Percentiles rank a stretch among this genome's conserved stretches.
Evolutionary conservation across 345 rosid species (phyloP).

Genomic region (sweet orange (Citrus sinensis)): DVS_A1.0 CM039169.1:1469001-1469500

Average conservation of each 20-base stretch:
- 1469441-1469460: neutral
- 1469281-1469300: slow-evolving; percentile 59
- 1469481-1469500: neutral
- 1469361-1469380: neutral
- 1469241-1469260: slow-evolving; percentile 76
- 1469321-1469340: neutral
- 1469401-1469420: neutral
- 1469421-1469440: neutral
- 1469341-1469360: neutral
- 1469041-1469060: neutral
- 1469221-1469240: slow-evolving; percentile 71
- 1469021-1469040: neutral
- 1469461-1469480: neutral
- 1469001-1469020: neutral
- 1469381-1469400: neutral
- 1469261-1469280: slow-evolving; percentile 85
- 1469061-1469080: neutral
- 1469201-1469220: slow-evolving; percentile 92
- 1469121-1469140: neutral
- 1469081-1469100: neutral
- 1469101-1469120: neutral
- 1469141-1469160: neutral
- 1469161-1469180: neutral
- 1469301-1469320: neutral
- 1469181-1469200: slow-evolving; percentile 24